phyloP scores from a whole-genome alignment of 495 filamentous ascomycete genomes.

The Podospora conica region DNA sequence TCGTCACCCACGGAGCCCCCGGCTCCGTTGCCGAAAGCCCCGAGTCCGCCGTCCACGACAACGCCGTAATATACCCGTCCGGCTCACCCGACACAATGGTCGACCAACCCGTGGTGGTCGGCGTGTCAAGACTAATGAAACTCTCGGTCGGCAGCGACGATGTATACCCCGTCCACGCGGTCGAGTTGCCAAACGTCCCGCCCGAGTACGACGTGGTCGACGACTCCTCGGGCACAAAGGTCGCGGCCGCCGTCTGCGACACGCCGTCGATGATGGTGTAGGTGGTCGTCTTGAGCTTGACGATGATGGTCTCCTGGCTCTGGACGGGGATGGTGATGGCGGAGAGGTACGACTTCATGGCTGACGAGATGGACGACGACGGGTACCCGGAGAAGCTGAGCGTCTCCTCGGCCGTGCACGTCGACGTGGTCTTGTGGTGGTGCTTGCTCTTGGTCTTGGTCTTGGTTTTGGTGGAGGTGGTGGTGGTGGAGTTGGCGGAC shows the following conservation, averaged over 20 bases:
- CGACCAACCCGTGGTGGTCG: not conserved
- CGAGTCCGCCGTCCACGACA: not conserved
- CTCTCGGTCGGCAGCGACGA: not conserved
- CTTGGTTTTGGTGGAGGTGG: not conserved
- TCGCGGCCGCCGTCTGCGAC: not conserved
- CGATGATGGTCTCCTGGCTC: conserved; percentile 10
- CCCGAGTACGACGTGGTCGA: not conserved
- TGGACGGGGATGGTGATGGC: conserved; percentile 13
- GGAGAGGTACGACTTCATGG: not conserved
- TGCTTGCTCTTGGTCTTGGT: not conserved
- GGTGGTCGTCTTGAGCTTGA: conserved; percentile 9
- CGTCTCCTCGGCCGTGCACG: not conserved
- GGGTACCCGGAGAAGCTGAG: not conserved
- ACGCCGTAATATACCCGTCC: not conserved
- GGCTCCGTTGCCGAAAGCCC: not conserved
- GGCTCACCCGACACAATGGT: not conserved
- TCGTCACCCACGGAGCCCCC: not conserved
- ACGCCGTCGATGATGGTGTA: conserved; percentile 16
- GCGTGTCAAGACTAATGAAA: not conserved
- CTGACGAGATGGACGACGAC: not conserved
- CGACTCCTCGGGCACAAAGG: not conserved
- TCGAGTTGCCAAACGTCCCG: not conserved
- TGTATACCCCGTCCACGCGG: not conserved
- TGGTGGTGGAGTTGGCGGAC: not conserved
- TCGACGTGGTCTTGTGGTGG: not conserved